phyloP scores from a whole-genome alignment of 1,139 yeast genomes.

The Suhomyces bokatorum region DNA sequence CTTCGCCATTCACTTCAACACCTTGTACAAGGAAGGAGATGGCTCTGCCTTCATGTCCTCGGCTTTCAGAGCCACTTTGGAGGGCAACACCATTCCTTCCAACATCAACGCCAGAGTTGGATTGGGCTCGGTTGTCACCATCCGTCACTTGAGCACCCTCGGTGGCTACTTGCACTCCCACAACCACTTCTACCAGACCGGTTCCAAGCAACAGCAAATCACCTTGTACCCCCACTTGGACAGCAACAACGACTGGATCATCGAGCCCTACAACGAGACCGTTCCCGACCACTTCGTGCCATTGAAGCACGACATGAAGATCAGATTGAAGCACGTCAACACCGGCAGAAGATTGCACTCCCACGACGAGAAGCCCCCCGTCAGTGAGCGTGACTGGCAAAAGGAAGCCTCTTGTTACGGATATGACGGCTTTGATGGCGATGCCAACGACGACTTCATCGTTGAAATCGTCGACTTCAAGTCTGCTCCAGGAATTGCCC shows the following conservation, averaged over 20 bases:
- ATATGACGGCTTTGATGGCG: conserved; percentile 86
- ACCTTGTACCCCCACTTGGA: conserved; percentile 94
- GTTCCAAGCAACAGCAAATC: conserved; percentile 93
- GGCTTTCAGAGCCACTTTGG: conserved; percentile 78
- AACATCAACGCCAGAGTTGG: conserved; percentile 82
- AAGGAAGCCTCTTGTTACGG: conserved; percentile 95
- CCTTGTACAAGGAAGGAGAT: conserved; percentile 73
- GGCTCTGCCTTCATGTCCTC: conserved; percentile 90
- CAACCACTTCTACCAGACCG: conserved; percentile 78
- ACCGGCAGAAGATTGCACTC: conserved; percentile 88
- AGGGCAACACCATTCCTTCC: conserved; percentile 68
- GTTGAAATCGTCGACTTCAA: conserved; percentile 75
- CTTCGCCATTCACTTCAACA: conserved; percentile 77
- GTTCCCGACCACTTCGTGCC: conserved; percentile 57
- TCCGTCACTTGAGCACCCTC: conserved; percentile 81
- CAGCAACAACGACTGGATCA: conserved; percentile 79
- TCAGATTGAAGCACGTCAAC: conserved; percentile 70
- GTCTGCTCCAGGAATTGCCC: conserved; percentile 60
- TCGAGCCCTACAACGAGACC: conserved; percentile 65
- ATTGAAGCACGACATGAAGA: conserved; percentile 72
- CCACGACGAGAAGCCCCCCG: conserved; percentile 94
- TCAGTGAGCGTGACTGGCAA: conserved; percentile 91
- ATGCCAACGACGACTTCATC: conserved; percentile 91
- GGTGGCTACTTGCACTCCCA: conserved; percentile 98
- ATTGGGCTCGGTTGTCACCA: conserved; percentile 72